Evolutionary conservation across 495 filamentous ascomycete genomes (phyloP).

Genomic region (Neurospora sp.): DNA sequence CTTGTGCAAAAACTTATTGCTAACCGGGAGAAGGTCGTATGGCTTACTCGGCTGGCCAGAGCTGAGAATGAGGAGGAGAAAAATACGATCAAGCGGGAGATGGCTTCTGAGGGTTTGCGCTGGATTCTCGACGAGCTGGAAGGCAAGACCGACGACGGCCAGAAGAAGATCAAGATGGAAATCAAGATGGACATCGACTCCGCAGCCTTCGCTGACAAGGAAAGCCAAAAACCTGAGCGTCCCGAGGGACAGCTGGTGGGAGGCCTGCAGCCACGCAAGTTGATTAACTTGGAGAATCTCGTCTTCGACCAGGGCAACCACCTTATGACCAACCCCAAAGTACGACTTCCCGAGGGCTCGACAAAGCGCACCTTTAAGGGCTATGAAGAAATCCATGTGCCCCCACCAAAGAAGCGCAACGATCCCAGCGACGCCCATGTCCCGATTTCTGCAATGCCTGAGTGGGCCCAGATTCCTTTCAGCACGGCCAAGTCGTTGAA

Average conservation of each 20-base stretch:
- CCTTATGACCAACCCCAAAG: constrained; percentile 94
- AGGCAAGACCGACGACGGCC: constrained; percentile 42
- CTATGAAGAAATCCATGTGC: constrained; percentile 96
- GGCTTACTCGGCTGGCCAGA: constrained; percentile 81
- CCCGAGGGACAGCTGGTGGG: constrained; percentile 63
- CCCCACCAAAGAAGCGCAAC: constrained; percentile 71
- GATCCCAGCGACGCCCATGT: constrained; percentile 74
- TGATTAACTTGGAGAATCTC: constrained; percentile 91
- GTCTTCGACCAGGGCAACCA: constrained; percentile 98
- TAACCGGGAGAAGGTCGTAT: constrained; percentile 85
- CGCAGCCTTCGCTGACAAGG: constrained; percentile 39
- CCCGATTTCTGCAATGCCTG: constrained; percentile 76
- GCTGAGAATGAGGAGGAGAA: constrained; percentile 75
- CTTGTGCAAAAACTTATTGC: constrained; percentile 86
- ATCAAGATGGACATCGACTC: constrained; percentile 96
- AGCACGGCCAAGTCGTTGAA: constrained; percentile 70
- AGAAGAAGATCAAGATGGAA: constrained; percentile 59
- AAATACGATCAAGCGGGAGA: constrained; percentile 72
- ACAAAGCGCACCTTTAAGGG: constrained; percentile 93
- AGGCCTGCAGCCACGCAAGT: constrained; percentile 75
- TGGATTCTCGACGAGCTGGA: constrained; percentile 80
- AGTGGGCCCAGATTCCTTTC: constrained; percentile 85
- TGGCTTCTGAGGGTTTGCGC: constrained; percentile 78
- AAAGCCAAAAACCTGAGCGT: constrained; percentile 27
- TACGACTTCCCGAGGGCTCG: constrained; percentile 89